Evolutionary conservation across 164 flowering plant species (phyloP), one percentile per base, ranked within the genome.

Genomic region (Berberis thunbergii): DNA sequence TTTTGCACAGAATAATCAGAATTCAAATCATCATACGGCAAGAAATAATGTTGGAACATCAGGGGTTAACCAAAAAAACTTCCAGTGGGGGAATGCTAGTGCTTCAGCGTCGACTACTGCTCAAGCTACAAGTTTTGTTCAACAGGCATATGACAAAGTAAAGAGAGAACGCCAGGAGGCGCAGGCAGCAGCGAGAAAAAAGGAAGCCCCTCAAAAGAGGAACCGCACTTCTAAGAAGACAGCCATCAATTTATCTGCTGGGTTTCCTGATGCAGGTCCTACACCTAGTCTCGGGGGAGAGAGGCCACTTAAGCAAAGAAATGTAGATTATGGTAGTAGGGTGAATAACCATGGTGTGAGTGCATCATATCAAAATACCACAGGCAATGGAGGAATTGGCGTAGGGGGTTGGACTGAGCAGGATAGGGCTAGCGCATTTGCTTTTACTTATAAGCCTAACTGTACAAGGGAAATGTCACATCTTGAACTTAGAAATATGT

Each of bases 71-170:
- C 76, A 72, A 3, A 54, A 67, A 45, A 74, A 64, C 64, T 73
- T 73, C 64, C 81, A 78, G 49, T 79, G 84, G 84, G 77, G 76
- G 10, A 69, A 67, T 62, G 61, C 69, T 3, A 64, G 68, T 42
- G 56, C 74, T 45, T 64, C 75, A 43, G 71, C 83, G 63, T 64
- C 84, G 45, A 60, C 74, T 54, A 78, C 82, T 64, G 84, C 86
- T n/a, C 82, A 79, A 68, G 84, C 84, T 72, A 82, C 82, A 38
- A 77, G 55, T 55, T 3, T 52, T 12, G 55, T 12, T 54, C 88
- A 84, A 54, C 76, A 74, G 73, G 77, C 82, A 48, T 83, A 82
- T 74, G 86, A 83, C 68, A 85, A 81, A 73, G 85, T 78, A 56
- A 85, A 72, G 73, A 85, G 81, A 72, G 84, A 83, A 49, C 81